Evolutionary conservation across 176 grass and related monocot species (phyloP), one percentile per base, ranked within the genome.

Genomic region (Microstegium vimineum): DNA sequence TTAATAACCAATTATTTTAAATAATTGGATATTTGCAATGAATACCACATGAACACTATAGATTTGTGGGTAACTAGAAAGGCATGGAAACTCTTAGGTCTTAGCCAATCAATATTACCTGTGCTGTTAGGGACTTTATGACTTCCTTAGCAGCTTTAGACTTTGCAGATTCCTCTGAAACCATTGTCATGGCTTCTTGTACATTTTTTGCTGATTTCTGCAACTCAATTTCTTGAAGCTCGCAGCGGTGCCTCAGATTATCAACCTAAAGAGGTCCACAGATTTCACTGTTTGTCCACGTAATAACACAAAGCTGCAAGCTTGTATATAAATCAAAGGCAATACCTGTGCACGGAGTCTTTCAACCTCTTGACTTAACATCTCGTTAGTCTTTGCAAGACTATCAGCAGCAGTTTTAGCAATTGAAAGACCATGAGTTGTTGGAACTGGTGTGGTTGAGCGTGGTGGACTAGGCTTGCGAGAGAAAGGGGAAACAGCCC

Each of bases 101-200:
- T n/a, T 76, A 59, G 61, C 36, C 25, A 67, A 41, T 27, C 64
- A 83, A 77, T 61, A 42, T 73, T 80, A 95, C 96, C 89, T 99
- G 91, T 15, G 91, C 81, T 49, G 96, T 94, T 72, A 99, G 82
- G 66, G 96, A 86, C 85, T 95, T 99, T 88, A 95, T 94, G 73
- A 99, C 93, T 92, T 99, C 96, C 87, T 95, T 99, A 32, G 93
- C 96, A 83, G 93, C 93, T 82, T 92, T 99, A 66, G 96, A 99
- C 80, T 99, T 99, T 60, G 91, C 85, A 71, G 96, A 99, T 86
- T 95, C 96, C 83, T 95, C 96, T 75, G 89, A 80, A 74, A 92
- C 89, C 69, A 99, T 74, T 1, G 47, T 17, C 85, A 87, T 94
- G 35, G 93, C 89, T 71, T 99, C 96, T 86, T 95, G 79, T 71